Conservation (phyloP, 495 filamentous ascomycete species). For the Hypoxylon intermedium region DNA sequence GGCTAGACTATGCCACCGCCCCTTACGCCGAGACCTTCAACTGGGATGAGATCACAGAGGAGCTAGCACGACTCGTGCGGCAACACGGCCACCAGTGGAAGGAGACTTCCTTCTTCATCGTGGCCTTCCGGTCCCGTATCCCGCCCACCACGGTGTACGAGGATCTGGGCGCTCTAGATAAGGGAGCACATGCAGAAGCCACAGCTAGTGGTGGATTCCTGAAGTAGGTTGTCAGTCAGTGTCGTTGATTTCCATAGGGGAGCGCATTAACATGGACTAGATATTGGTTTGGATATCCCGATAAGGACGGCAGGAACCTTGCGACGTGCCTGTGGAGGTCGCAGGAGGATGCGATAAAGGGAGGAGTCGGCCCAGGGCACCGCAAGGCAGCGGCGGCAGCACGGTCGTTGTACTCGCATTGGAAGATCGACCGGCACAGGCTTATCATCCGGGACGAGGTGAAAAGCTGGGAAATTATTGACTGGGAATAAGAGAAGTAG, state of each 20-base stretch:
- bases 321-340: constrained; percentile 81
- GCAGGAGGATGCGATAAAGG: constrained; percentile 71
- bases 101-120: constrained; percentile 74
- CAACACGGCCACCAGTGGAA: constrained; percentile 64
- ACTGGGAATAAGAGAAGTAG: constrained; percentile 57
- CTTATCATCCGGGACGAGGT: constrained; percentile 65
- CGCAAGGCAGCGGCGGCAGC: constrained; percentile 59
- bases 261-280: constrained; percentile 46
- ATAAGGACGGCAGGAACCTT: constrained; percentile 69
- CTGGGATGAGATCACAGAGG: constrained; percentile 68
- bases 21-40: constrained; percentile 79
- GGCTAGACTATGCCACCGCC: constrained; percentile 77
- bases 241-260: constrained; percentile 1
- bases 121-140: constrained; percentile 79
- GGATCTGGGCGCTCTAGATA: constrained; percentile 71
- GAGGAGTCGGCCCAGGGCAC: constrained; percentile 66
- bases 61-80: constrained; percentile 56
- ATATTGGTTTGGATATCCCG: constrained; percentile 81
- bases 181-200: constrained; percentile 78
- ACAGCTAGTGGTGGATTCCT: constrained; percentile 79
- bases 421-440: constrained; percentile 69
- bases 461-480: constrained; percentile 62
- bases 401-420: constrained; percentile 60
- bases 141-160: constrained; percentile 65
- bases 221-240: constrained; percentile 60